Percentiles rank a stretch among this genome's conserved stretches.
These are phyloP conservation scores for Hericium rajendrae DNA, from an alignment of 768 basidiomycete species.

Conservation along the genomic window DNA sequence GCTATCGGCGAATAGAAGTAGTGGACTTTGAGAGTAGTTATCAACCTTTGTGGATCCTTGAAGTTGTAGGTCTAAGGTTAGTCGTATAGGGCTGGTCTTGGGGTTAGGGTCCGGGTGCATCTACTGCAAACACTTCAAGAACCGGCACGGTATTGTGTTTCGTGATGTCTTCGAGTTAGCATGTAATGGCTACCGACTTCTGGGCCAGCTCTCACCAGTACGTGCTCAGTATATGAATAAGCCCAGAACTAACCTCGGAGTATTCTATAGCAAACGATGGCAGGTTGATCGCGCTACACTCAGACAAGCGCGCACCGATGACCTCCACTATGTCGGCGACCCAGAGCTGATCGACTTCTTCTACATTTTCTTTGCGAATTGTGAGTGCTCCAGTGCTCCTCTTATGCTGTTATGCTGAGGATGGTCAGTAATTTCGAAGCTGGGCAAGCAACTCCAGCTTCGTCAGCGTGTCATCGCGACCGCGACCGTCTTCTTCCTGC, in stretches of 20 bases:
- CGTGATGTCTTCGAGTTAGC: neutral
- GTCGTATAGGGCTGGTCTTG: too few species aligned
- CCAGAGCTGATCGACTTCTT: constrained; percentile 74
- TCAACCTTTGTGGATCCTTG: too few species aligned
- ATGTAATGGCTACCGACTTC: constrained; percentile 76
- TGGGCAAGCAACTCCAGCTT: constrained; percentile 74
- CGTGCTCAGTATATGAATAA: constrained; percentile 18
- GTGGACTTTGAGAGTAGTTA: too few species aligned
- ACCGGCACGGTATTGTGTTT: too few species aligned
- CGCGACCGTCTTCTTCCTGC: constrained; percentile 87
- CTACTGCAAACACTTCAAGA: too few species aligned
- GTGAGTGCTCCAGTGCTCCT: constrained; percentile 27
- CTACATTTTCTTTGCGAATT: constrained; percentile 80
- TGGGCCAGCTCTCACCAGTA: constrained; percentile 90
- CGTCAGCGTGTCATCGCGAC: constrained; percentile 91
- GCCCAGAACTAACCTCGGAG: constrained; percentile 13
- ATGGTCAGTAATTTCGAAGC: constrained; percentile 64
- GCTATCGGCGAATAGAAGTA: too few species aligned
- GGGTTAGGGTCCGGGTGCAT: too few species aligned
- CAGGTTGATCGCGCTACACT: constrained; percentile 75
- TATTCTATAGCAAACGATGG: constrained; percentile 71
- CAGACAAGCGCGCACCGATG: constrained; percentile 63
- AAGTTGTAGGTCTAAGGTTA: too few species aligned
- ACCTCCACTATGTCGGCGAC: constrained; percentile 70
- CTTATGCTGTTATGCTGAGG: neutral